phyloP scores from a whole-genome alignment of 768 basidiomycete species.

The Boletus tomentosulus region DNA sequence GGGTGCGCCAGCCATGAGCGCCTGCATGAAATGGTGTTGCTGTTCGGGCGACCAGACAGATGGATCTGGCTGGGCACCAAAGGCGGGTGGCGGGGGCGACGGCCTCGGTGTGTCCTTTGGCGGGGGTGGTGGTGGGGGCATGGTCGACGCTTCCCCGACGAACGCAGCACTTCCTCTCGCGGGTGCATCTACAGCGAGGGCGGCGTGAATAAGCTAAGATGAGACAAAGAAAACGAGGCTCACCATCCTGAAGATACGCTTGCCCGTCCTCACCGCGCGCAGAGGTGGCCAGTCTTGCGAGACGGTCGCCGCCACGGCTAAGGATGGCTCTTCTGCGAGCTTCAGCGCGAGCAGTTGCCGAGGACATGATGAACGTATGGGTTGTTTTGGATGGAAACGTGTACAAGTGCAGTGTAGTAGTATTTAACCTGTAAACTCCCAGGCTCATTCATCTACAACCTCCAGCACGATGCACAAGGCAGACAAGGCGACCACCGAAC shows the following conservation, averaged over 20 bases:
- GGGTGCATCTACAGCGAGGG: slow-evolving; percentile 9
- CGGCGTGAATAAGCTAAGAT: not conserved
- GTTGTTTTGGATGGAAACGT: slow-evolving; percentile 3
- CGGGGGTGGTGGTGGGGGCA: slow-evolving; percentile 25
- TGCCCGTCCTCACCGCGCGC: slow-evolving; percentile 67
- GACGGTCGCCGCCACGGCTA: slow-evolving; percentile 63
- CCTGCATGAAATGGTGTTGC: slow-evolving; percentile 63
- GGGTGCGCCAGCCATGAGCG: slow-evolving; percentile 45
- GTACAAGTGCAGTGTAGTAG: not conserved
- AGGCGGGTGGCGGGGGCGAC: slow-evolving; percentile 23
- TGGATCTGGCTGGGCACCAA: slow-evolving; percentile 40
- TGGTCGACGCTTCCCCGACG: slow-evolving; percentile 34
- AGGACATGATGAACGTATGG: slow-evolving; percentile 23
- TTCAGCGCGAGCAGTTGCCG: slow-evolving; percentile 68
- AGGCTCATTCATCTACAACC: not conserved
- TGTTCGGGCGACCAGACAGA: slow-evolving; percentile 67
- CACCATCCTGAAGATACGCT: slow-evolving; percentile 48
- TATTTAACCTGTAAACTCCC: not conserved
- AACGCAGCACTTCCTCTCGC: slow-evolving; percentile 25
- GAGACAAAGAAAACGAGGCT: not conserved
- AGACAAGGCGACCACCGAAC: slow-evolving; percentile 85
- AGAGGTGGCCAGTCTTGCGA: slow-evolving; percentile 74
- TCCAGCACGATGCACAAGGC: slow-evolving; percentile 43
- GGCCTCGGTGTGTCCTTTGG: slow-evolving; percentile 24
- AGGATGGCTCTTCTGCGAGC: slow-evolving; percentile 77